Evolutionary conservation across 208 protist genomes (phyloP).

Genomic region (Naegleria lovaniensis): DNA sequence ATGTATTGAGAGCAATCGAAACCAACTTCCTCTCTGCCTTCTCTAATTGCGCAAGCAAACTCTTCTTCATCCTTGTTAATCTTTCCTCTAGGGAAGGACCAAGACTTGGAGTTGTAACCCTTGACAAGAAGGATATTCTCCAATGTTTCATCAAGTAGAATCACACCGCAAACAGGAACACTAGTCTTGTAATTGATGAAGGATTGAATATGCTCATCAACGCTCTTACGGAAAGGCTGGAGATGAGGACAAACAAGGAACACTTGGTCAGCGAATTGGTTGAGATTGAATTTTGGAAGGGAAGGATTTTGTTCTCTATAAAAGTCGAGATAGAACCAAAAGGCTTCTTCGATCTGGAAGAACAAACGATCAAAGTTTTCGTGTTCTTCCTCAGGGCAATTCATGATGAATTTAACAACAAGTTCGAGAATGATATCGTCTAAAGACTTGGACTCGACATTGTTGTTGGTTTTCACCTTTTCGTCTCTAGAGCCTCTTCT

Average conservation of each 20-base stretch:
- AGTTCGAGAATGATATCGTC: slow-evolving; percentile 26
- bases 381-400: slow-evolving; percentile 30
- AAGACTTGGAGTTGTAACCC: slow-evolving; percentile 16
- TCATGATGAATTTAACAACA: slow-evolving; percentile 29
- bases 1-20: slow-evolving; percentile 23
- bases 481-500: not conserved
- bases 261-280: slow-evolving; percentile 20
- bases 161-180: slow-evolving; percentile 33
- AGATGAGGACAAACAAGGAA: not conserved
- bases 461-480: not conserved
- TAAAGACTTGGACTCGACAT: not conserved
- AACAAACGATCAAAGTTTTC: slow-evolving; percentile 30
- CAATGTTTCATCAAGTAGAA: slow-evolving; percentile 22
- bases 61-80: slow-evolving; percentile 36
- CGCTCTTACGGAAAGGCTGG: not conserved
- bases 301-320: slow-evolving; percentile 7
- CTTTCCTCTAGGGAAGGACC: slow-evolving; percentile 34
- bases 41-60: slow-evolving; percentile 27
- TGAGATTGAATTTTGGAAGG: slow-evolving; percentile 31
- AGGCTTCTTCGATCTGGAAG: slow-evolving; percentile 34
- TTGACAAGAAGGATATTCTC: slow-evolving; percentile 24
- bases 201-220: slow-evolving; percentile 22
- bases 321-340: slow-evolving; percentile 37
- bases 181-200: slow-evolving; percentile 31
- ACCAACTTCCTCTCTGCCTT: slow-evolving; percentile 35